Evolutionary conservation across 106 monocot genomes (phyloP), one percentile per base, ranked within the genome.

Genomic region (Apostasia ramifera): DNA sequence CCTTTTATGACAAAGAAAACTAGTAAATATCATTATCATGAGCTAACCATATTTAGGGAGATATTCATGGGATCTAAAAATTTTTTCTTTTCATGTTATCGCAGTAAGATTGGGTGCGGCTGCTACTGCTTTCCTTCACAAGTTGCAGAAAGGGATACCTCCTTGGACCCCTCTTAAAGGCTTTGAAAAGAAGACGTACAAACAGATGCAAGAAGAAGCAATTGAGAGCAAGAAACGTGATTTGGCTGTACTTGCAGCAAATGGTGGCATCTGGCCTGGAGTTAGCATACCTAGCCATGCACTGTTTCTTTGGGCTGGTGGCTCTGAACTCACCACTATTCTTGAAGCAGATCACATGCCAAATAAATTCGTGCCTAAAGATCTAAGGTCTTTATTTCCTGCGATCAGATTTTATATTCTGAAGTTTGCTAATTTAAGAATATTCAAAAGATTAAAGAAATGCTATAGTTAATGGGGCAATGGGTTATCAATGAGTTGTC

Each of bases 271-370:
- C 50, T 92, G 88, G 92, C 92, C 92, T 52, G 92, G 92, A 15
- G 88, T 88, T 37, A 88, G 65, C 77, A 88, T 71, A 61, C 92
- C 92, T 65, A 92, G 92, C 73, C 85, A 92, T 81, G 92, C 92
- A 8, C 66, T 92, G 12, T 92, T 92, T 75, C 88, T 92, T 69
- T 92, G 92, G 92, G 92, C 92, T 12, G 85, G 92, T 77, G 92
- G 92, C 9, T 79, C 88, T 69, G 88, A 92, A 71, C 85, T 92
- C 5, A 92, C 92, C 40, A 71, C 82, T 57, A 79, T 85, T 58
- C 66, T 92, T 68, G 88, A 92, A 78, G 66, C 56, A 66, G 92
- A 92, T 69, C 80, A 88, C 60, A 92, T 92, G 92, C 92, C 88
- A 62, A 92, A 92, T 59, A 92, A 92, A 81, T 92, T 78, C 59